These are phyloP conservation scores for Microcos paniculata DNA, from an alignment of 345 rosid genomes.

Conservation along the genomic window DNA sequence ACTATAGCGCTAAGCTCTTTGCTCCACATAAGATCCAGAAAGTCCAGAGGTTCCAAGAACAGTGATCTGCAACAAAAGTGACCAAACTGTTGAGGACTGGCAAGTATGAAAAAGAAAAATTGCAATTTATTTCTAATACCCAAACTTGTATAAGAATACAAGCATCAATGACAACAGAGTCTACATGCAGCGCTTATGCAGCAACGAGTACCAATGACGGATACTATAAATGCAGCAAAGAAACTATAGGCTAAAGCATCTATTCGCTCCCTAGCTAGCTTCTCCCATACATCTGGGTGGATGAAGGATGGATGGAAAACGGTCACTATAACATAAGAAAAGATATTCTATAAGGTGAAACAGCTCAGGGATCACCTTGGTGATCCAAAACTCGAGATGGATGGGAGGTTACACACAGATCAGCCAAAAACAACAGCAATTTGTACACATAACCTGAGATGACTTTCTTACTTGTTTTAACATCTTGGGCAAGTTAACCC, in stretches of 20 bases:
- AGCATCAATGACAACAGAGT: not conserved
- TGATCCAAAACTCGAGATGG: not conserved
- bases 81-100: not conserved
- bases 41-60: constrained; percentile 93
- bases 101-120: not conserved
- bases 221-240: not conserved
- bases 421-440: not conserved
- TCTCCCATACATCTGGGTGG: not conserved
- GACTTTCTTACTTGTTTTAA: not conserved
- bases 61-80: constrained; percentile 57
- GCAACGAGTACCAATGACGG: not conserved
- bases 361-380: not conserved
- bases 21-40: constrained; percentile 88
- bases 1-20: constrained; percentile 44
- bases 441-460: not conserved
- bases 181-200: not conserved
- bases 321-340: not conserved
- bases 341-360: not conserved
- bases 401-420: not conserved
- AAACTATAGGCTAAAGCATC: not conserved
- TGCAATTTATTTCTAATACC: not conserved
- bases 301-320: not conserved
- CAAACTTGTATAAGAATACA: not conserved
- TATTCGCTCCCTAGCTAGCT: not conserved
- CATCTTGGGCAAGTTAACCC: not conserved